A percentile compares a stretch with the other conserved stretches of the same genome.
These are phyloP conservation scores for Yarrowia sp. DNA, from an alignment of 805 yeast genomes.

Conservation along the genomic window DNA sequence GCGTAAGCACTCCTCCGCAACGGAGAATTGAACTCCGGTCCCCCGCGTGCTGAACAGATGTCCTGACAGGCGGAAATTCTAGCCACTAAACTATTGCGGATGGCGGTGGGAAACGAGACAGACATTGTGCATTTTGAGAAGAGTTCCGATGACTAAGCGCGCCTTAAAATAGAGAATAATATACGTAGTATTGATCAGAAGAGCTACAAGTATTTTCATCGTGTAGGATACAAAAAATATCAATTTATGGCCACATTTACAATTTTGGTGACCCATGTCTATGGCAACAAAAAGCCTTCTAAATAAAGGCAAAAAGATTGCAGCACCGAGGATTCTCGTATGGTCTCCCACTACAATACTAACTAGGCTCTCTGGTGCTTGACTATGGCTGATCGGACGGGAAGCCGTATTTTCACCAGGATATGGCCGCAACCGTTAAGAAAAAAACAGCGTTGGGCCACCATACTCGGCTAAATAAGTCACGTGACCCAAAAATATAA, in stretches of 20 bases:
- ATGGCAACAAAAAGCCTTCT: neutral
- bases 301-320: conserved; percentile 22
- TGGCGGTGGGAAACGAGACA: conserved; percentile 17
- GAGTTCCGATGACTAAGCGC: neutral
- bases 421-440: conserved; percentile 30
- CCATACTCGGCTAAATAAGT: neutral
- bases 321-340: conserved; percentile 38
- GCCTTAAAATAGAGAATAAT: neutral
- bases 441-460: neutral
- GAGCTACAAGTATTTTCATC: too few species aligned
- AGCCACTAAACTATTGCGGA: conserved; percentile 51
- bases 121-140: neutral
- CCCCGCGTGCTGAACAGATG: conserved; percentile 33
- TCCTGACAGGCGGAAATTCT: conserved; percentile 52
- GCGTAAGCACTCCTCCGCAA: conserved; percentile 21
- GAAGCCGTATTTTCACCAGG: conserved; percentile 38
- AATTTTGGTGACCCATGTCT: too few species aligned
- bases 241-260: too few species aligned
- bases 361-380: conserved; percentile 37
- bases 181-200: too few species aligned
- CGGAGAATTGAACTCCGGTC: conserved; percentile 37
- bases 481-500: neutral
- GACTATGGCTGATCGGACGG: conserved; percentile 38
- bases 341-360: conserved; percentile 38
- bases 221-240: too few species aligned